Evolutionary conservation across 2,329 filamentous ascomycete genomes (phyloP).

Genomic region (Penicillium sp.): DNA sequence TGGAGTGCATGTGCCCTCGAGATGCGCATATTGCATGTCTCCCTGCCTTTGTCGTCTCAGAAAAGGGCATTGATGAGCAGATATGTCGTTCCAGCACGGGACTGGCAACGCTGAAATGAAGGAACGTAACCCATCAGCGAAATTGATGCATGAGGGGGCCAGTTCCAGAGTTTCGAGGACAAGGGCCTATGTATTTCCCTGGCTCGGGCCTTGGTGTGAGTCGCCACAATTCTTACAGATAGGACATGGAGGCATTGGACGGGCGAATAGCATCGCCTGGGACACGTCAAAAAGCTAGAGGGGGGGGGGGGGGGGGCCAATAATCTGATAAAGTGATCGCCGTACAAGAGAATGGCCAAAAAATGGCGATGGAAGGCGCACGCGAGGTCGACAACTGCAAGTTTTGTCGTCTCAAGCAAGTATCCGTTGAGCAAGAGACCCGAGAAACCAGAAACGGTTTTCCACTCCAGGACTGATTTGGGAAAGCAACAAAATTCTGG

Average conservation of each 20-base stretch:
- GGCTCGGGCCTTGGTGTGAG: conserved; percentile 6
- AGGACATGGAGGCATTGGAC: not conserved
- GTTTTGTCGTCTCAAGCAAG: conserved; percentile 20
- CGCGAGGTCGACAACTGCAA: conserved; percentile 6
- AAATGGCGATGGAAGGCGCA: not conserved
- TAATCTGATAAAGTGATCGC: conserved; percentile 5
- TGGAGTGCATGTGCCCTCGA: not conserved
- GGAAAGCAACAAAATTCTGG: not conserved
- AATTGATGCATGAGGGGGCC: conserved; percentile 5
- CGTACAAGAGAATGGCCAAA: not conserved
- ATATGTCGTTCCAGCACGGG: not conserved
- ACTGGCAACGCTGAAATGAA: not conserved
- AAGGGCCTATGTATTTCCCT: conserved; percentile 4
- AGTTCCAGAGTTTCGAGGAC: conserved; percentile 1
- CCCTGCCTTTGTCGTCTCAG: not conserved
- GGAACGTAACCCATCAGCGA: conserved; percentile 2
- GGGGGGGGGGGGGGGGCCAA: conserved; percentile 15
- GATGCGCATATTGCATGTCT: not conserved
- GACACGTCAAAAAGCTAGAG: conserved; percentile 15
- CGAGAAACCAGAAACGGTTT: conserved; percentile 12
- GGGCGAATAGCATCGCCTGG: conserved; percentile 13
- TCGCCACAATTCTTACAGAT: not conserved
- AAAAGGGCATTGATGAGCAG: not conserved
- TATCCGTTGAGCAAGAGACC: conserved; percentile 24
- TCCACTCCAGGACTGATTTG: conserved; percentile 19